Base-by-base conservation (phyloP, 257 asterid species). In the Knoxia roxburghii region DNA sequence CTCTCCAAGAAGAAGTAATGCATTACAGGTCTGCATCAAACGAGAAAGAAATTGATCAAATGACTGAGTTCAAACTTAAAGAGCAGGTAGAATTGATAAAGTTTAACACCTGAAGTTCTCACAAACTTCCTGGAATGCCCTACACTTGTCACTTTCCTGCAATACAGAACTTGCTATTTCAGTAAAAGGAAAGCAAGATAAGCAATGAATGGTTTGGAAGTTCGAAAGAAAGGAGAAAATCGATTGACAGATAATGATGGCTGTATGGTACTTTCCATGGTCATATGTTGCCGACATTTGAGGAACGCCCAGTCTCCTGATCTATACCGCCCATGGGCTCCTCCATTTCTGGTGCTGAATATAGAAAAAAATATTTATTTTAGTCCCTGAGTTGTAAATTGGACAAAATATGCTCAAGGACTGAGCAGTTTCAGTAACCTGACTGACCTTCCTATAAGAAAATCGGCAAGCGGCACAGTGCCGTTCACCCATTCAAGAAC, bases 401-500 rank as follows among this genome's bases (percentile, higher is more conserved):
- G 23, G 48, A 64, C 32, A 40, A 68, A 18, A 74, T 75, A 69
- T 33, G 61, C 49, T 35, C 35, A 37, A 46, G 51, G 32, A 48
- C 50, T 54, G 35, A 74, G 40, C 57, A 62, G 10, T 33, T 56
- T 74, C 61, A 64, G 74, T 18, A 75, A 73, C 40, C 61, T 52
- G 51, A 72, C 87, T 75, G 65, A 87, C 97, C 97, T 83, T 79
- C 97, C 99, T 43, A 79, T 77, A 60, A 93, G 99, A 83, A 90
- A 93, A 70, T 93, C 99, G 65, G 95, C 96, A 26, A 93, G 99
- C 35, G 99, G 99, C 56, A 93, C 72, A 68, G 99, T 93, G 78
- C 95, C 97, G 80, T 87, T 89, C 71, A 93, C 99, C 99, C 99
- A 93, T 82, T 93, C 99, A 66, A 90, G 86, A 76, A 93, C 97